These are phyloP conservation scores for Xylaria curta DNA, from an alignment of 495 filamentous ascomycete species.

Conservation along the genomic window DNA sequence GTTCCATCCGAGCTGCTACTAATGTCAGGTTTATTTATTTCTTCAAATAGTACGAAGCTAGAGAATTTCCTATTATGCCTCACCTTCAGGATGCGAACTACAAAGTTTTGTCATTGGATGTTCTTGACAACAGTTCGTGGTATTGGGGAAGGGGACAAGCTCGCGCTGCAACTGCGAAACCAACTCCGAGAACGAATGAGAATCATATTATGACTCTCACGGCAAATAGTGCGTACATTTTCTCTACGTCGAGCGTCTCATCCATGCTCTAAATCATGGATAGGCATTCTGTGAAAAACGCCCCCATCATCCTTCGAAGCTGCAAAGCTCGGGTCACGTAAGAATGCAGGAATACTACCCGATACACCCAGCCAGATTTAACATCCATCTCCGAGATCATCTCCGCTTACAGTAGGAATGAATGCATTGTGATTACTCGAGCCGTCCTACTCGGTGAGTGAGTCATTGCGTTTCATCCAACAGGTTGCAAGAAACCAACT, in stretches of 20 bases:
- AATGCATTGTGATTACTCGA: background rate
- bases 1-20: background rate
- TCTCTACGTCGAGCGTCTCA: background rate
- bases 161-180: background rate
- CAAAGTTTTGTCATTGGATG: too few relatives aligned
- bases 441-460: background rate
- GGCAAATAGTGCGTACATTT: background rate
- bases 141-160: background rate
- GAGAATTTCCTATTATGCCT: too few relatives aligned
- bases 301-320: background rate
- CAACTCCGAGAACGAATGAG: background rate
- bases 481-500: background rate
- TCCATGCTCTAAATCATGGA: background rate
- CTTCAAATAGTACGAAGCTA: background rate
- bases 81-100: background rate
- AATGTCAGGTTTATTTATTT: background rate
- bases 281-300: background rate
- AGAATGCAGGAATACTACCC: background rate
- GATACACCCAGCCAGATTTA: background rate
- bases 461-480: conserved; percentile 2
- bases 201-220: background rate
- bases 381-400: background rate
- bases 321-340: background rate
- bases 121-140: background rate
- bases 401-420: background rate